Evolutionary conservation across 495 filamentous ascomycete genomes (phyloP), one percentile per base, ranked within the genome.

Genomic region (Neurospora sp.): DNA sequence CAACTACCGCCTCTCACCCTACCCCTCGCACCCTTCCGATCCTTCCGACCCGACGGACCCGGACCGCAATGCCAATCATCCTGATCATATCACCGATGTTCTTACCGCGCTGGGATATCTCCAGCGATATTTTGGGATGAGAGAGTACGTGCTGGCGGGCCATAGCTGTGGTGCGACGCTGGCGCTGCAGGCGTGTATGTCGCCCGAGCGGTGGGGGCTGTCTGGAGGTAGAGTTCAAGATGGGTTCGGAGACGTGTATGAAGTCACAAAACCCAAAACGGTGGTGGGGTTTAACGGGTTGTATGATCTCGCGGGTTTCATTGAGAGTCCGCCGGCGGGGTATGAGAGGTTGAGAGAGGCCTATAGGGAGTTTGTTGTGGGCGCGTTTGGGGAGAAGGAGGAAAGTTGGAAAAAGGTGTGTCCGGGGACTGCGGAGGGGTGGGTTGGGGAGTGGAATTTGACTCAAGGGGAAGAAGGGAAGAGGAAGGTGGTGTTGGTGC

Each of bases 111-210:
- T 97, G 0, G 74, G 81, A 0, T 90, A 88, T 71, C 84, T 97
- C 13, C 86, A 91, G 74, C 77, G 80, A 9, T 83, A 84, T 3
- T 73, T 82, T 77, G 3, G 74, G 19, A 71, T 81, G 0, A 71
- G 79, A 79, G 5, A 62, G 78, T 93, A 92, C 76, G 78, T 95
- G 8, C 85, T 97, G 0, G 83, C 89, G 1, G 94, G 94, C 1
- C 94, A 97, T 79, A 91, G 88, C 48, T 91, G 89, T 54, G 94
- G 94, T 15, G 93, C 88, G 0, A 91, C 90, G 1, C 80, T 97
- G 15, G 89, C 89, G 1, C 89, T 93, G 75, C 92, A 96, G 81
- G 76, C 88, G 2, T 85, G 89, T 13, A 89, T 90, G 88, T 77
- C 81, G 19, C 75, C 82, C 0, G 70, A 76, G 1, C 42, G 78